A percentile compares a stretch with the other conserved stretches of the same genome.
Conservation (phyloP, 352 stramenopile species). For the Chrysophaeum taylorii region DNA sequence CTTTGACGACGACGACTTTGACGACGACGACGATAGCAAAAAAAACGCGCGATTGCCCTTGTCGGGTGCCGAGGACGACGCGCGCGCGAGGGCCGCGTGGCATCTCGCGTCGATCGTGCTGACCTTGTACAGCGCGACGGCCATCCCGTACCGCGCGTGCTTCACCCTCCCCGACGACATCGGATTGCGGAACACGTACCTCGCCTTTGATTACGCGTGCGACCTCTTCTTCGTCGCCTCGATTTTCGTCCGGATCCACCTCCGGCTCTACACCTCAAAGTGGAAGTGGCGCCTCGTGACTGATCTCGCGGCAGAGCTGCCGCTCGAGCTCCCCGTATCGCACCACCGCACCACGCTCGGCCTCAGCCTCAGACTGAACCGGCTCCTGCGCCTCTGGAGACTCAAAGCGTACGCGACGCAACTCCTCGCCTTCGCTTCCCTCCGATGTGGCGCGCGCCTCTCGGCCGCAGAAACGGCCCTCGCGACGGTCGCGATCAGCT, state of each 20-base stretch:
- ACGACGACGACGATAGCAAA: not conserved
- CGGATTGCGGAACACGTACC: conserved; percentile 16
- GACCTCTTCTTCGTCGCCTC: conserved; percentile 44
- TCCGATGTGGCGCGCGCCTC: no score
- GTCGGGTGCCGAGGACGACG: no score
- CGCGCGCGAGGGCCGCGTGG: conserved; percentile 36
- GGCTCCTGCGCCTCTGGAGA: not conserved
- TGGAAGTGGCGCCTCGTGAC: no score
- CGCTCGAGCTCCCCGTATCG: no score
- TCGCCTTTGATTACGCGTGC: conserved; percentile 33
- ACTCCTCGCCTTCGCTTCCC: no score
- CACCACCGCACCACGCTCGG: no score
- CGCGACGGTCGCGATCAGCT: conserved; percentile 35
- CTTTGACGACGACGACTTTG: no score
- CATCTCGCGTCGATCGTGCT: conserved; percentile 33
- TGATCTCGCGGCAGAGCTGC: no score
- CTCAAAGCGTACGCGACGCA: not conserved
- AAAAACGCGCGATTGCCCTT: no score
- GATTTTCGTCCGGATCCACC: conserved; percentile 32
- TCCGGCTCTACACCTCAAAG: no score
- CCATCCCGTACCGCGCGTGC: conserved; percentile 32
- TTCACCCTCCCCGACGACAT: conserved; percentile 29
- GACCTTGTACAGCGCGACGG: conserved; percentile 35
- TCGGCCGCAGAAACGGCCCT: no score
- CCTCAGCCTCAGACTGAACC: not conserved